A percentile compares a stretch with the other conserved stretches of the same genome.
Evolutionary conservation across 345 rosid genomes (phyloP).

Genomic region (Arabis hirsuta): DNA sequence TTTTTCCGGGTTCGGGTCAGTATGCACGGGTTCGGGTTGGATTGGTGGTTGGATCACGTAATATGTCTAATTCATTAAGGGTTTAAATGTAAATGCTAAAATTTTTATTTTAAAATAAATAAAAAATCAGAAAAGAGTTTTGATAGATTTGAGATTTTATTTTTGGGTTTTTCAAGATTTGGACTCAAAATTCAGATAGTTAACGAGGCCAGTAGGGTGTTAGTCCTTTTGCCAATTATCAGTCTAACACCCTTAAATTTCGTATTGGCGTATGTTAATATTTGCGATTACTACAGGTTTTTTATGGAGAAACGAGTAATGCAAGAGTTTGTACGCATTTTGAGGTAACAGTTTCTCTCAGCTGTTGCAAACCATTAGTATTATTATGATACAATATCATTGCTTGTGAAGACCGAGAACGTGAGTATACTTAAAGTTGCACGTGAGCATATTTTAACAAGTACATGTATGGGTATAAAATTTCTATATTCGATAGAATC

Average conservation of each 20-base stretch:
- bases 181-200: constrained; percentile 79
- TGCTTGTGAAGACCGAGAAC: constrained; percentile 86
- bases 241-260: background rate
- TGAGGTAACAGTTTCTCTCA: constrained; percentile 76
- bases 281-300: constrained; percentile 52
- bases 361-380: constrained; percentile 95
- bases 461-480: too few species aligned
- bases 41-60: too few species aligned
- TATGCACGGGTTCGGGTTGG: too few species aligned
- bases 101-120: too few species aligned
- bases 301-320: constrained; percentile 98
- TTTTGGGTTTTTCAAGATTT: too few species aligned
- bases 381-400: constrained; percentile 89
- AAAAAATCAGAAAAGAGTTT: too few species aligned
- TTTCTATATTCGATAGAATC: too few species aligned
- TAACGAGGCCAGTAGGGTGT: constrained; percentile 87
- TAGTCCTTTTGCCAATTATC: constrained; percentile 44
- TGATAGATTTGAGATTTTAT: too few species aligned
- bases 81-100: too few species aligned
- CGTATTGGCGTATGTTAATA: constrained; percentile 26
- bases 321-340: constrained; percentile 87
- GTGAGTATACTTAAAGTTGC: constrained; percentile 55
- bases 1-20: too few species aligned
- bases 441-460: too few species aligned
- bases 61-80: too few species aligned